A percentile compares a stretch with the other conserved stretches of the same genome.
These are phyloP conservation scores for Neurospora intermedia DNA, from an alignment of 495 filamentous ascomycete genomes.

Conservation along the genomic window DNA sequence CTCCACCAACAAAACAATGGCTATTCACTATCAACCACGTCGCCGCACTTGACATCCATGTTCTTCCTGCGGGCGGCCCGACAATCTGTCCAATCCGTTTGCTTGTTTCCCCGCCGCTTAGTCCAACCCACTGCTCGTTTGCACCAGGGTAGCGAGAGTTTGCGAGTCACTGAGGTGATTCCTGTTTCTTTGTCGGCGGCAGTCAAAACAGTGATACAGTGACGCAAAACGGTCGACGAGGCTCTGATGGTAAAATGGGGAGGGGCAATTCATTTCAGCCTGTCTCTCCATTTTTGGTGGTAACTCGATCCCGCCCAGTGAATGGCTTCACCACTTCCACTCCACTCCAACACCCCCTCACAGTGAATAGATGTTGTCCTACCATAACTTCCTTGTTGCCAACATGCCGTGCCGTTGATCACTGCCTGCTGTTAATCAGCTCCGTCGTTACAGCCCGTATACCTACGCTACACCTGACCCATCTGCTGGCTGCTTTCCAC, in stretches of 20 bases:
- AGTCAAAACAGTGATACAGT: not conserved
- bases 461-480: not conserved
- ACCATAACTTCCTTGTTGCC: not conserved
- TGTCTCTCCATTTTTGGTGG: not conserved
- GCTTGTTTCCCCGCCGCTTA: not conserved
- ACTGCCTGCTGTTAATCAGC: not conserved
- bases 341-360: not conserved
- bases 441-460: too few relatives aligned
- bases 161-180: not conserved
- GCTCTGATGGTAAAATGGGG: not conserved
- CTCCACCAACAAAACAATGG: not conserved
- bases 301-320: not conserved
- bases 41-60: not conserved
- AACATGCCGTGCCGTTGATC: not conserved
- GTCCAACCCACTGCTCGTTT: not conserved
- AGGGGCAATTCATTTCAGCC: not conserved
- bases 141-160: not conserved
- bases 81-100: not conserved
- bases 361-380: not conserved
- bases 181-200: not conserved
- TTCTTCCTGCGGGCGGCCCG: not conserved
- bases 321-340: not conserved
- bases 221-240: not conserved
- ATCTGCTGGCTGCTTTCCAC: not conserved
- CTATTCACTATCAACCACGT: not conserved